Conservation (phyloP, 352 stramenopile genomes). For the Blastocystis sp. region DNA sequence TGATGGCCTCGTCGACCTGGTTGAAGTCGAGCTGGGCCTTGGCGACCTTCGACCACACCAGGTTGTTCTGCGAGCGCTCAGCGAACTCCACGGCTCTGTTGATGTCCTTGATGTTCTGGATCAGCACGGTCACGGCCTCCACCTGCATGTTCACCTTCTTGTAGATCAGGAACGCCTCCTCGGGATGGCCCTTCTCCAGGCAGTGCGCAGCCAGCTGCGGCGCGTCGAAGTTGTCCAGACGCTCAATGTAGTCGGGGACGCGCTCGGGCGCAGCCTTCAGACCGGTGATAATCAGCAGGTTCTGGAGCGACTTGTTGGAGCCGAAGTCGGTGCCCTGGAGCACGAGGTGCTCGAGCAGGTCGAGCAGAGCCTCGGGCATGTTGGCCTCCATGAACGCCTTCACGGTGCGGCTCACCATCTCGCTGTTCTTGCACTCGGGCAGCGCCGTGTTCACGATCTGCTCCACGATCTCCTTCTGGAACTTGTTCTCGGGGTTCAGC, state of each 20-base stretch:
- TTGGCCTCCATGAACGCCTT: slow-evolving; percentile 99
- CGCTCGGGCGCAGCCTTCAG: slow-evolving; percentile 96
- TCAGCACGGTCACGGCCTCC: slow-evolving; percentile 87
- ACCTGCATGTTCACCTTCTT: slow-evolving; percentile 98
- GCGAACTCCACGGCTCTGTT: slow-evolving; percentile 98
- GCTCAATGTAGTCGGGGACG: slow-evolving; percentile 99
- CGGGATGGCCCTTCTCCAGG: slow-evolving; percentile 94
- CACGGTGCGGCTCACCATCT: slow-evolving; percentile 98
- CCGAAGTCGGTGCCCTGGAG: slow-evolving; percentile 99
- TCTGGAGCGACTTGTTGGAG: slow-evolving; percentile 99
- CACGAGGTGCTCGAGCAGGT: slow-evolving; percentile 98
- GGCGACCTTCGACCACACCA: slow-evolving; percentile 97
- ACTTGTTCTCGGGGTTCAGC: slow-evolving; percentile 80
- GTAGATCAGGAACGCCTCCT: slow-evolving; percentile 99
- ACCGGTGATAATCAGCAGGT: slow-evolving; percentile 98
- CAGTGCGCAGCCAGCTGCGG: slow-evolving; percentile 98
- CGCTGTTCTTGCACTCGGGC: slow-evolving; percentile 95
- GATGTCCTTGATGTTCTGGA: slow-evolving; percentile 95
- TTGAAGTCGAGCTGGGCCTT: slow-evolving; percentile 96
- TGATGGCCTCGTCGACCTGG: slow-evolving; percentile 93
- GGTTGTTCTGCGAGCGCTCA: slow-evolving; percentile 94
- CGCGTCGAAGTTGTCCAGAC: slow-evolving; percentile 99
- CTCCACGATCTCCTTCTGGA: slow-evolving; percentile 94
- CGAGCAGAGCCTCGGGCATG: slow-evolving; percentile 96
- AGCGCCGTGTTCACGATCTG: slow-evolving; percentile 98